A percentile compares a stretch with the other conserved stretches of the same genome.
Evolutionary conservation across 1,139 yeast species (phyloP).

Genomic region (Candida frijolesensis): DNA sequence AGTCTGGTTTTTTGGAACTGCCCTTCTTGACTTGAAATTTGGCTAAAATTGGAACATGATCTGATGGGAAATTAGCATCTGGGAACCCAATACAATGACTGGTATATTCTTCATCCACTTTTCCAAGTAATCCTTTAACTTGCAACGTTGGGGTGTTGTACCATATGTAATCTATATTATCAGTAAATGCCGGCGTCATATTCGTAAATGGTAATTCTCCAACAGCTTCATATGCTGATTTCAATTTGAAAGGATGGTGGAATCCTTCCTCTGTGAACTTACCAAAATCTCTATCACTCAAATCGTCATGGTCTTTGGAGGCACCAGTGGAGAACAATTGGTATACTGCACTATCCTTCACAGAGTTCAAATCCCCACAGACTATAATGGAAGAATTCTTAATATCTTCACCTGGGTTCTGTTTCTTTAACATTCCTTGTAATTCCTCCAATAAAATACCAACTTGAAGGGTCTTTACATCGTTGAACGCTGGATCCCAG

Average conservation of each 20-base stretch:
- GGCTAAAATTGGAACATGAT: constrained; percentile 83
- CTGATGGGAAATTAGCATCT: constrained; percentile 91
- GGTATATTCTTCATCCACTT: constrained; percentile 76
- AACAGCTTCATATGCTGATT: constrained; percentile 80
- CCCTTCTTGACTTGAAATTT: constrained; percentile 71
- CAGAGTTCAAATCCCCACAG: constrained; percentile 96
- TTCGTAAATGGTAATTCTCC: constrained; percentile 95
- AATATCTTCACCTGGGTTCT: constrained; percentile 53
- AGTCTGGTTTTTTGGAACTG: constrained; percentile 39
- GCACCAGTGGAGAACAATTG: constrained; percentile 82
- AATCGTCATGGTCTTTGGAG: constrained; percentile 73
- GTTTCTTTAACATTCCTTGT: constrained; percentile 60
- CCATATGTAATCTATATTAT: constrained; percentile 95
- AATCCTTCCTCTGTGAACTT: constrained; percentile 88
- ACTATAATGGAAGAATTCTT: constrained; percentile 74
- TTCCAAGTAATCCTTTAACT: constrained; percentile 85
- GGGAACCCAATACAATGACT: constrained; percentile 88
- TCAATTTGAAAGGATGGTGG: constrained; percentile 76
- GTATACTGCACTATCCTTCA: constrained; percentile 85
- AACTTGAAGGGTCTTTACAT: constrained; percentile 94
- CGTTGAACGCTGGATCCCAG: constrained; percentile 97
- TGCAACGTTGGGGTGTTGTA: constrained; percentile 77
- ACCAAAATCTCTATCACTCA: constrained; percentile 89
- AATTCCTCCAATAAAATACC: constrained; percentile 90
- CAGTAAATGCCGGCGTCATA: constrained; percentile 89